A percentile compares a stretch with the other conserved stretches of the same genome.
Conservation (phyloP, 306 rosid genomes). For the Echinosophora koreensis region DNA sequence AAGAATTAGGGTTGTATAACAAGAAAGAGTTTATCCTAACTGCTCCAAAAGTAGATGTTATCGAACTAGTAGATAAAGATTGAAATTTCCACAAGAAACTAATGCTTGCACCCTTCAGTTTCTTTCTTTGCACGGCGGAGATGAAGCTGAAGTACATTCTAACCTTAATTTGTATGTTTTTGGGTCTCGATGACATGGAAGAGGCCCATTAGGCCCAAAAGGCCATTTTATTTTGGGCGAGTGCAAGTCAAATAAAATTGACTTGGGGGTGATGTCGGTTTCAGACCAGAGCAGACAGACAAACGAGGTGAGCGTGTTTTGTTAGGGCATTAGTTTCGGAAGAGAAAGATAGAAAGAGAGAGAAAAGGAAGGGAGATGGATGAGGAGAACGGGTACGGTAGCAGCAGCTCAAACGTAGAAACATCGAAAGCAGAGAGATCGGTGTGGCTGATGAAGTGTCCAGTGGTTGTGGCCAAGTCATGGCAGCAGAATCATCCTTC, state of each 20-base stretch:
- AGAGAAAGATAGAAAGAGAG: background rate
- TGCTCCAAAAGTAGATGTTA: too few species aligned
- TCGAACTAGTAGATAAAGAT: too few species aligned
- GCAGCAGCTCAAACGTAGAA: constrained; percentile 70
- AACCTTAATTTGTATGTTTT: too few species aligned
- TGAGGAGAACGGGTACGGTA: constrained; percentile 62
- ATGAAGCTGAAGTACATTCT: too few species aligned
- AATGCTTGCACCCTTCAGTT: too few species aligned
- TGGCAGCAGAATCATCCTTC: constrained; percentile 87
- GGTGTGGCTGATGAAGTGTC: constrained; percentile 99
- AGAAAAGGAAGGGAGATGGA: constrained; percentile 48
- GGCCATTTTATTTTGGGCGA: background rate
- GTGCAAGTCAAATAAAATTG: constrained; percentile 35
- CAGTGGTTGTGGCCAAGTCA: constrained; percentile 81
- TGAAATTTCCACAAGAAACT: too few species aligned
- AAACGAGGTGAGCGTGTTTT: background rate
- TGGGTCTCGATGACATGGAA: too few species aligned
- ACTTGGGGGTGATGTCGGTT: background rate
- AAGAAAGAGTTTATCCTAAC: too few species aligned
- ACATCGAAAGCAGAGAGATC: constrained; percentile 84
- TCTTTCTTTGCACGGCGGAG: too few species aligned
- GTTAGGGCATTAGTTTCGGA: background rate
- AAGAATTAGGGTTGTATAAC: too few species aligned
- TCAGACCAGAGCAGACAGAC: background rate
- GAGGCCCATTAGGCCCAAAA: constrained; percentile 1